phyloP scores from a whole-genome alignment of 2,329 filamentous ascomycete genomes.

The Calcarisporium arbuscula region DNA sequence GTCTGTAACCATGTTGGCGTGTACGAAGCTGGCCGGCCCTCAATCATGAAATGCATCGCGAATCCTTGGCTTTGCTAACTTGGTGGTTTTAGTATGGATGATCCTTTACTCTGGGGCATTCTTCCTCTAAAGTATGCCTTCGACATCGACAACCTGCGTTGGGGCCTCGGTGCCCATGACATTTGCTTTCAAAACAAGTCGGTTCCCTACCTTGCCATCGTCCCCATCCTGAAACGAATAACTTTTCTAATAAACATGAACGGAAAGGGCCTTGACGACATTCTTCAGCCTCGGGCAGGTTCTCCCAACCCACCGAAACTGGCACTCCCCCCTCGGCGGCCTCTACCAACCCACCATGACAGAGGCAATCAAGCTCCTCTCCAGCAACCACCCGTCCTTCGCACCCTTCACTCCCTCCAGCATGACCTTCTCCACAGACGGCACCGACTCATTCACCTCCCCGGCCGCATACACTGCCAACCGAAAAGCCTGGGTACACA shows the following conservation, averaged over 20 bases:
- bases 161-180: constrained; percentile 88
- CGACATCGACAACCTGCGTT: constrained; percentile 70
- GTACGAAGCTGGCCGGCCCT: constrained; percentile 20
- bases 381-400: constrained; percentile 32
- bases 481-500: constrained; percentile 80
- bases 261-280: constrained; percentile 53
- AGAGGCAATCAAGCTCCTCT: constrained; percentile 79
- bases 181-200: constrained; percentile 89
- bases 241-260: constrained; percentile 1
- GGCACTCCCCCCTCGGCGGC: constrained; percentile 74
- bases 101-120: constrained; percentile 89
- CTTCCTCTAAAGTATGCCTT: constrained; percentile 70
- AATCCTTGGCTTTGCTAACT: constrained; percentile 5
- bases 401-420: constrained; percentile 43
- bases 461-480: constrained; percentile 67
- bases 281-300: constrained; percentile 92
- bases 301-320: constrained; percentile 76
- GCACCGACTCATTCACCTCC: constrained; percentile 58
- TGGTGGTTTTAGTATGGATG: constrained; percentile 80
- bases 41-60: neutral
- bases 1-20: constrained; percentile 42
- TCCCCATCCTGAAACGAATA: neutral
- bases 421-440: constrained; percentile 58
- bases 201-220: constrained; percentile 13
- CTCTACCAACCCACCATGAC: constrained; percentile 85